These are phyloP conservation scores for Hypomyces rosellus DNA, from an alignment of 2,329 filamentous ascomycete species.

Conservation along the genomic window DNA sequence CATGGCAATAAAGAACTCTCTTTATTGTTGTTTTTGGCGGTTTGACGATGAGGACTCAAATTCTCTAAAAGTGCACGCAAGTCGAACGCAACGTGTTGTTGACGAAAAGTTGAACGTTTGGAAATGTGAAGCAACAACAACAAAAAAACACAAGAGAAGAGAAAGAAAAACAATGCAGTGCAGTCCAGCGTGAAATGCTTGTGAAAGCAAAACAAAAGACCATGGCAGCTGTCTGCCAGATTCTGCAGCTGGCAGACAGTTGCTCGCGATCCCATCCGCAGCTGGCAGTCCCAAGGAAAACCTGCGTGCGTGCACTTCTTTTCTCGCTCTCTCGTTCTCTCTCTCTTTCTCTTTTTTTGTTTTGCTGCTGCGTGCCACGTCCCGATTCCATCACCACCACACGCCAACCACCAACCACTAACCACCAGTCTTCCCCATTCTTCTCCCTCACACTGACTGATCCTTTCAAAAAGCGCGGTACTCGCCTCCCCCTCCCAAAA, in stretches of 20 bases:
- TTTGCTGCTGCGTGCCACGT: background rate
- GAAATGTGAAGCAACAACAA: background rate
- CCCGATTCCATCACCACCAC: background rate
- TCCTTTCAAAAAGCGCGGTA: too few species aligned
- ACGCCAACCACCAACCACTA: too few species aligned
- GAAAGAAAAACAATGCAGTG: background rate
- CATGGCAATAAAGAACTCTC: background rate
- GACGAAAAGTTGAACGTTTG: background rate
- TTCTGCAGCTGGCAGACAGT: slow-evolving; percentile 7
- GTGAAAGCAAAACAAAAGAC: too few species aligned
- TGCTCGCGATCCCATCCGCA: slow-evolving; percentile 1
- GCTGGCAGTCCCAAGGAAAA: slow-evolving; percentile 2
- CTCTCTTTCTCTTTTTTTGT: background rate
- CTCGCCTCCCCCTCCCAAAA: too few species aligned
- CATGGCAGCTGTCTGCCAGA: too few species aligned
- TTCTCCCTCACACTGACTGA: too few species aligned
- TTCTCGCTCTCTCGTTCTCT: background rate
- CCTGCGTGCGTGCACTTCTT: background rate
- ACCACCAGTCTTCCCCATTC: too few species aligned
- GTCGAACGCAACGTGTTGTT: background rate
- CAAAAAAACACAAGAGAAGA: slow-evolving; percentile 6
- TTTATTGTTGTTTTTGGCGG: background rate
- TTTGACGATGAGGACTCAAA: too few species aligned
- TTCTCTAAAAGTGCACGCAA: too few species aligned
- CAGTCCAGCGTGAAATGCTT: too few species aligned